Percentiles rank a stretch among this genome's conserved stretches.
Evolutionary conservation across 129 eudicot species (phyloP).

Genomic region (Flaveria brownii): DNA sequence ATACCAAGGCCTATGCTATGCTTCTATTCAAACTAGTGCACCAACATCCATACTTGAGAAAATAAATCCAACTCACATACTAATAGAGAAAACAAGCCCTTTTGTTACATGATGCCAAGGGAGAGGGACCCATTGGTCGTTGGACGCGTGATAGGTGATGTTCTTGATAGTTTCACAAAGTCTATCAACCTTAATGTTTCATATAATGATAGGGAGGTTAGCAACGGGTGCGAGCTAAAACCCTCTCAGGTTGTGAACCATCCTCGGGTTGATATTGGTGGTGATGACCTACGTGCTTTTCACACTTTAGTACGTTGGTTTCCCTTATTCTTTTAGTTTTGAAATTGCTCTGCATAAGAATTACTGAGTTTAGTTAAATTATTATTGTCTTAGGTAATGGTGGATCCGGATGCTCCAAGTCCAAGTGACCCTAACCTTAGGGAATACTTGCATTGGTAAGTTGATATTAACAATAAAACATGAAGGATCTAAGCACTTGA

Average conservation of each 20-base stretch:
- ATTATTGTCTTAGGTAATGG: constrained; percentile 60
- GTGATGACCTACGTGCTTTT: constrained; percentile 69
- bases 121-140: constrained; percentile 63
- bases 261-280: constrained; percentile 78
- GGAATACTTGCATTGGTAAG: constrained; percentile 85
- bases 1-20: constrained; percentile 25
- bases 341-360: not conserved
- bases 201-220: constrained; percentile 43
- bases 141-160: constrained; percentile 69
- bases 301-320: constrained; percentile 56
- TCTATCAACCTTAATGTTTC: constrained; percentile 45
- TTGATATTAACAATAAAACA: not conserved
- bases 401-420: constrained; percentile 95
- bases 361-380: constrained; percentile 6
- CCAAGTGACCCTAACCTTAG: constrained; percentile 81
- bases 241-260: constrained; percentile 73
- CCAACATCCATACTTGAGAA: constrained; percentile 6
- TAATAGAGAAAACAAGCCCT: not conserved
- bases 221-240: constrained; percentile 65
- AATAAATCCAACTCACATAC: not conserved
- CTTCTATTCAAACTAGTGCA: constrained; percentile 27
- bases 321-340: not conserved
- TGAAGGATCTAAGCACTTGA: not conserved
- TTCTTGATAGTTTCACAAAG: constrained; percentile 57
- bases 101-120: constrained; percentile 42